Evolutionary conservation across 2,329 filamentous ascomycete genomes (phyloP), one percentile per base, ranked within the genome.

Genomic region (Samsoniella hepiali): DNA sequence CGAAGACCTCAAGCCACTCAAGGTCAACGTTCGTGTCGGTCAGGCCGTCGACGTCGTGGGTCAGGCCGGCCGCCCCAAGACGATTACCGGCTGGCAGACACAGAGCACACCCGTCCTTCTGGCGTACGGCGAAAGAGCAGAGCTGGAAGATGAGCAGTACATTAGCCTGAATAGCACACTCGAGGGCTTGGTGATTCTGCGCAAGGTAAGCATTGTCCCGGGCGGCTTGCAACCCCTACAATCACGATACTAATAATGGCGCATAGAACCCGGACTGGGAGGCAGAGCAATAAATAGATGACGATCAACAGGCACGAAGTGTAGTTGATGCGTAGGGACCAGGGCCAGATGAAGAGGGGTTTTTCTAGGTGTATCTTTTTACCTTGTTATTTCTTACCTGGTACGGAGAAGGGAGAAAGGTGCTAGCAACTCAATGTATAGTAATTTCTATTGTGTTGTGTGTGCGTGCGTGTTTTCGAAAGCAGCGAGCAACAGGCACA

Each of bases 31-130:
- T 17, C 90, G 95, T 38, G 94, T 99, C 51, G 95, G 95, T 76
- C 96, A 99, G 79, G 95, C 96, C 17, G 96, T 99, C 27, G 95
- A 99, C 74, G 93, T 99, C 49, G 95, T 99, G 47, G 96, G 95
- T 58, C 95, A 98, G 77, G 95, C 96, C 13, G 95, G 95, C 74
- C 87, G 94, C 67, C 95, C 95, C 69, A 98, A 99, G 88, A 99
- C 95, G 2, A 99, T 99, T 72, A 99, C 95, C 10, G 95, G 95
- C 60, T 99, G 95, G 95, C 95, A 99, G 79, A 99, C 95, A 68
- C 95, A 99, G 82, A 97, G 91, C 80, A 99, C 95, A n/a, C 95
- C 95, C 0, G 95, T 99, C 54, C 82, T 99, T 64, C 81, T 99
- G 70, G 89, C 91, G n/a, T 90, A 97, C 73, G 95, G 96, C 36